Base-by-base conservation (phyloP, 2,329 filamentous ascomycete species). In the Hymenoscyphus repandus region DNA sequence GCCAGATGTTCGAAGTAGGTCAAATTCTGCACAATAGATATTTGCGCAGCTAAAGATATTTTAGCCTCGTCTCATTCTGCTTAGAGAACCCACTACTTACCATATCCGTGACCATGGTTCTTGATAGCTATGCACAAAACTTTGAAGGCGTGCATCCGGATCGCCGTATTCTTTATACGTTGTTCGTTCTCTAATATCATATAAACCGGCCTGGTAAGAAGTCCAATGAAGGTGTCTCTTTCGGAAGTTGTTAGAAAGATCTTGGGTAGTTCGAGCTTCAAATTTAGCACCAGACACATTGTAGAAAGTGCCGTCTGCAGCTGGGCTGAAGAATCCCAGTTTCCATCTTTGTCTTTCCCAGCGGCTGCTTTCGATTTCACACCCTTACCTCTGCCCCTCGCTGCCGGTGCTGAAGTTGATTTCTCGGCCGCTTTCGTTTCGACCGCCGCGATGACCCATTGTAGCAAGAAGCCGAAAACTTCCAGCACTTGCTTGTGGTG, bases 1-100 rank as follows among this genome's bases (percentile, higher is more conserved):
- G 93, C 92, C n/a, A 99, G 74, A 69, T 99, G 93, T 70, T 99
- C 93, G 63, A 97, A 99, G 68, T 99, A 99, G 5, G 93, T 96
- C 59, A 99, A 73, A 66, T 93, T 97, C 69, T 99, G 93, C 49
- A 97, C 91, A 63, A 99, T 95, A 41, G 91, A 95, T 43, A 95
- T 97, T 76, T 99, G 93, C 1, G 93, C 93, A 46, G 88, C 89
- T 95, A 62, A 7, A 37, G 30, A 0, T 32, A n/a, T 20, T 56
- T 74, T 49, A 71, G 66, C 56, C 51, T 58, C 57, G 52, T 15
- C 43, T 12, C 37, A 11, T 18, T 18, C 2, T 5, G 40, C 9
- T 15, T 12, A 18, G 44, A 22, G 6, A 33, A 15, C n/a, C 11
- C 15, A n/a, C 20, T 15, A 65, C 76, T 57, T 76, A 92, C 90